Evolutionary conservation across 1,284 basidiomycete species (phyloP).

Genomic region (Rhodotorula sp.): DNA sequence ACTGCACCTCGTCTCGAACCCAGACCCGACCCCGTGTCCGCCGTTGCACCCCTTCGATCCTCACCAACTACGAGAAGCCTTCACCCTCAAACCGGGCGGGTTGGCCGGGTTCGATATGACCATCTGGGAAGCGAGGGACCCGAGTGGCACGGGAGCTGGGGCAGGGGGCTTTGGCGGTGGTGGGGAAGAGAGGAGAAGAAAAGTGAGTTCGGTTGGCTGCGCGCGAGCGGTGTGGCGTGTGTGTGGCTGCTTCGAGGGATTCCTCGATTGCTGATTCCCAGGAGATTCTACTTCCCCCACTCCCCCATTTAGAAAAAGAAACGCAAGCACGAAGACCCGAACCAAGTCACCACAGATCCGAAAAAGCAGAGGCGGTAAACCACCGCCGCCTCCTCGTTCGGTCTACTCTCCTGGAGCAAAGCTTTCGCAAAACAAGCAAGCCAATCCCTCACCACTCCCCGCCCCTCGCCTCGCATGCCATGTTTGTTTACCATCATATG

Average conservation of each 20-base stretch:
- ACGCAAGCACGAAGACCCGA: conserved; percentile 19
- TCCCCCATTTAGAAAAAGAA: too few relatives aligned
- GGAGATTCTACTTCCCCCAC: too few relatives aligned
- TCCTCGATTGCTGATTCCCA: background rate
- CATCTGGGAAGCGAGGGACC: conserved; percentile 26
- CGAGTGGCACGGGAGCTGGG: background rate
- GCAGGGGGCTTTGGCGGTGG: background rate
- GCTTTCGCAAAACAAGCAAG: too few relatives aligned
- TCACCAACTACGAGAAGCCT: conserved; percentile 35
- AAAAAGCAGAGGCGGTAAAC: conserved; percentile 29
- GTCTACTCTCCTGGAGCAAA: background rate
- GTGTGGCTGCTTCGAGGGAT: background rate
- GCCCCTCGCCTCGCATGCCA: too few relatives aligned
- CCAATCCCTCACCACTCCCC: too few relatives aligned
- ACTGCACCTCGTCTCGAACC: conserved; percentile 39
- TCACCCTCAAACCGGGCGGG: conserved; percentile 37
- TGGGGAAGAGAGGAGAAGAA: conserved; percentile 2
- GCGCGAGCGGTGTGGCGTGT: too few relatives aligned
- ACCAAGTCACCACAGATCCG: background rate
- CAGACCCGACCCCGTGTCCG: conserved; percentile 35
- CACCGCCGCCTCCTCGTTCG: background rate
- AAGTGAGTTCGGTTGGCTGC: background rate
- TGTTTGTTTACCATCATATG: too few relatives aligned
- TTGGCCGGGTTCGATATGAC: conserved; percentile 36
- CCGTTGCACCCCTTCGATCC: conserved; percentile 33